A percentile compares a stretch with the other conserved stretches of the same genome.
phyloP scores from a whole-genome alignment of 2,329 filamentous ascomycete genomes.

The Phaeosphaeriaceae sp. region DNA sequence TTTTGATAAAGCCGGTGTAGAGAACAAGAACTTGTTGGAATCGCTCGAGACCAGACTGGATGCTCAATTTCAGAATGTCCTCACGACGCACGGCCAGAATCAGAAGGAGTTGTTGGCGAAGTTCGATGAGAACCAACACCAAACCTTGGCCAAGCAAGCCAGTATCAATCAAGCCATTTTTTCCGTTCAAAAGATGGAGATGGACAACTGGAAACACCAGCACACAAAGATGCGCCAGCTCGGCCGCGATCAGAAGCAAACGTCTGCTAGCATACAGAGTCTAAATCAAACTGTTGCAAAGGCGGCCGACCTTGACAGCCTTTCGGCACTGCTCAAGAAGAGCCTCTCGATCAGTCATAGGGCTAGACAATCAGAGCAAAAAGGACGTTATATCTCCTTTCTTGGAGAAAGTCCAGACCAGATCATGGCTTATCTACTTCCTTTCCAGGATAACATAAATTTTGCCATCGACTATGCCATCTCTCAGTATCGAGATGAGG shows the following conservation, averaged over 20 bases:
- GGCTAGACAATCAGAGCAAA: not conserved
- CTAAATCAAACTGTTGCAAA: not conserved
- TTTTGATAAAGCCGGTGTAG: not conserved
- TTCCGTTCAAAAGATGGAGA: not conserved
- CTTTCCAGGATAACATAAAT: conserved; percentile 1
- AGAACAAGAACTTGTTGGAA: not conserved
- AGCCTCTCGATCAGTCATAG: not conserved
- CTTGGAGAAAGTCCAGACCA: conserved; percentile 11
- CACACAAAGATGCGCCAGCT: not conserved
- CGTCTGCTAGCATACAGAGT: not conserved
- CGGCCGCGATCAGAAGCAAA: not conserved
- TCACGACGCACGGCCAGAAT: not conserved
- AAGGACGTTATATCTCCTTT: conserved; percentile 5
- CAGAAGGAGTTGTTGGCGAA: not conserved
- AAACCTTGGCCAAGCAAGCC: not conserved
- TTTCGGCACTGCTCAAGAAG: not conserved
- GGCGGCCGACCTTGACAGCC: not conserved
- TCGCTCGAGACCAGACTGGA: not conserved
- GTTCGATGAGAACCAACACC: not conserved
- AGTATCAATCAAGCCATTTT: not conserved
- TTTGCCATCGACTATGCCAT: not conserved
- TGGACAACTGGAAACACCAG: not conserved
- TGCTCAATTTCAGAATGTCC: not conserved
- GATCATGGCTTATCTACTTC: conserved; percentile 14
- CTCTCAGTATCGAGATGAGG: not conserved